Evolutionary conservation across 768 basidiomycete genomes (phyloP), one percentile per base, ranked within the genome.

Genomic region (Pleurotus tuoliensis): DNA sequence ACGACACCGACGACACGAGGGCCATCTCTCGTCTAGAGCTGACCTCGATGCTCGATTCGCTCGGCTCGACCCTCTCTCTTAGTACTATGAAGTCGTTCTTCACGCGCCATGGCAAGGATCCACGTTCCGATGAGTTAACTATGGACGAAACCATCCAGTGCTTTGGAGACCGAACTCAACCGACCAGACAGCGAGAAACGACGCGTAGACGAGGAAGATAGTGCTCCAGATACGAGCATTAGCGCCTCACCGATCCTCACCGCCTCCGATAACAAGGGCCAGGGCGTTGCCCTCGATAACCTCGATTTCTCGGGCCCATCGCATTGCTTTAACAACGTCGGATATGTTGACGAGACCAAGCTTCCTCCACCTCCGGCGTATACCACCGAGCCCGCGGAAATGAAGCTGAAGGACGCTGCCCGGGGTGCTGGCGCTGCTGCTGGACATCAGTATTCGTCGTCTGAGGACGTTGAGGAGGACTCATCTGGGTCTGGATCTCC

Each of bases 11-110:
- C 69, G 91, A 94, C 59, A 89, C 86, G 0, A 73, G 74, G 20
- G 68, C 80, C 1, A 72, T 95, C 40, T 94, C 92, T 0, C 86
- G 87, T 59, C 74, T 95, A 55, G 97, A 98, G 69, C 78, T 97
- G 27, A 91, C 89, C 0, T 91, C 91, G 9, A 94, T 98, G 91
- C 87, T 99, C 43, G 96, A 98, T 73, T 96, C 95, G 1, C 86
- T 99, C 38, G 94, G 94, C 3, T 97, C 94, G 3, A 98, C 96
- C 0, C 82, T 98, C 48, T 90, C 89, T 5, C 71, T 70, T 0
- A 75, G 83, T 44, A 98, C 96, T 1, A 75, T 97, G 56, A 80
- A 88, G 61, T 79, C 80, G 15, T 98, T 96, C 80, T 98, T 91
- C 74, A 82, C 78, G 6, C 80, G 83, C 5, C 81, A 78, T 63